These are phyloP conservation scores for Fomitopsis palustris DNA, from an alignment of 1,284 basidiomycete genomes.

Conservation along the genomic window DNA sequence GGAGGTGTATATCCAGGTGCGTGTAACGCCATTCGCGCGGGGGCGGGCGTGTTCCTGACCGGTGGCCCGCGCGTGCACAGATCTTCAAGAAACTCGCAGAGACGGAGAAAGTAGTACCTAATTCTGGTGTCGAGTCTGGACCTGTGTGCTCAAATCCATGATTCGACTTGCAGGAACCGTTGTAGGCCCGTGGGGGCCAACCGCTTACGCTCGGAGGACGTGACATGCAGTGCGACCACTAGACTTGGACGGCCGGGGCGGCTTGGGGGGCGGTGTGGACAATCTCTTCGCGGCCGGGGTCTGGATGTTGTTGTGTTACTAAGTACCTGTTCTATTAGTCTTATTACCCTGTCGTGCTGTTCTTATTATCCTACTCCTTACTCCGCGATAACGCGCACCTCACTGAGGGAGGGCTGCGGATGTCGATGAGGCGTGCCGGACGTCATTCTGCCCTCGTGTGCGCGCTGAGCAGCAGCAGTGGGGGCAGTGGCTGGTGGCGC, in stretches of 20 bases:
- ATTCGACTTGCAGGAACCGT: slow-evolving; percentile 1
- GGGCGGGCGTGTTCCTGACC: background rate
- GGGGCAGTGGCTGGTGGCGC: background rate
- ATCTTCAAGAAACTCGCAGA: slow-evolving; percentile 35
- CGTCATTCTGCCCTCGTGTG: background rate
- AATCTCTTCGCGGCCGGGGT: background rate
- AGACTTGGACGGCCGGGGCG: background rate
- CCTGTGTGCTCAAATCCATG: slow-evolving; percentile 7
- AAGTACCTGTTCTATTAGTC: background rate
- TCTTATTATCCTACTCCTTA: background rate
- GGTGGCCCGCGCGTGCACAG: slow-evolving; percentile 10
- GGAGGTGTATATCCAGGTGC: slow-evolving; percentile 70
- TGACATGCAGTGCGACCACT: background rate
- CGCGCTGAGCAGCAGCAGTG: background rate
- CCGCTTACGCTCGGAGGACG: background rate
- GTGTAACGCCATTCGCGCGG: slow-evolving; percentile 13
- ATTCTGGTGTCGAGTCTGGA: slow-evolving; percentile 3
- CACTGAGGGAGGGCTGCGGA: too few species aligned
- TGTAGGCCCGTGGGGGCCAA: background rate
- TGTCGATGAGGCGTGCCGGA: background rate
- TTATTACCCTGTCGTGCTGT: background rate
- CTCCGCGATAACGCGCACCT: background rate
- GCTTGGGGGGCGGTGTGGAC: background rate
- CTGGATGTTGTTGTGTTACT: background rate
- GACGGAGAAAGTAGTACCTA: slow-evolving; percentile 11